These are phyloP conservation scores for Circinella umbellata DNA, from an alignment of 371 early-diverging fungal species.

Conservation along the genomic window DNA sequence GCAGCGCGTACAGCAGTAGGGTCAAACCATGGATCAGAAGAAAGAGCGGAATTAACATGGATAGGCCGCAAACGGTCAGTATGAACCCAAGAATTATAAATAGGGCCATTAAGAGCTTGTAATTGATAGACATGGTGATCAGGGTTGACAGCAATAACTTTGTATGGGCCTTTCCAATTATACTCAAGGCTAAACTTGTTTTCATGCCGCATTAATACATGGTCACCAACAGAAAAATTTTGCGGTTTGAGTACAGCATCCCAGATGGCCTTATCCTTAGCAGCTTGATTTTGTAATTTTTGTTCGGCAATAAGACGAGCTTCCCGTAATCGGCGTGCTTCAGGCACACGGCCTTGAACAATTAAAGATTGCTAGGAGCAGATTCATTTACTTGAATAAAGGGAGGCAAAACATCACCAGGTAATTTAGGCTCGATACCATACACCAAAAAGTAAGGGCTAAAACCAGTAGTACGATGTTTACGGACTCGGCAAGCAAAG, in stretches of 20 bases:
- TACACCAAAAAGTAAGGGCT: constrained; percentile 10
- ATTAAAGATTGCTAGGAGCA: not conserved
- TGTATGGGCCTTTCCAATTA: constrained; percentile 18
- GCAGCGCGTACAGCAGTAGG: not conserved
- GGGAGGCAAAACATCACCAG: not conserved
- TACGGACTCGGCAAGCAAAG: not conserved
- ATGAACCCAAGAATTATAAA: constrained; percentile 14
- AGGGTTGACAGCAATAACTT: not conserved
- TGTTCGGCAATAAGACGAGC: not conserved
- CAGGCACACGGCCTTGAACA: constrained; percentile 1
- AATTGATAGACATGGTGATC: constrained; percentile 12
- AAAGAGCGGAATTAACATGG: not conserved
- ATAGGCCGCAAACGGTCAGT: constrained; percentile 4
- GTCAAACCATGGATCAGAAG: constrained; percentile 5
- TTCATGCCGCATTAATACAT: constrained; percentile 18
- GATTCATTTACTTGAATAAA: not conserved
- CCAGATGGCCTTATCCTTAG: constrained; percentile 13
- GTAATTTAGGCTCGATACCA: constrained; percentile 1
- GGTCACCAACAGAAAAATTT: constrained; percentile 21
- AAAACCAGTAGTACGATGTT: constrained; percentile 17
- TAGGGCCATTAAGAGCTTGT: constrained; percentile 1
- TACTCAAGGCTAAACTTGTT: constrained; percentile 15
- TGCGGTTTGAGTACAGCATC: constrained; percentile 5
- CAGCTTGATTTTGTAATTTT: not conserved
- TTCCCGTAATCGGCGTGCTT: constrained; percentile 2